Evolutionary conservation across 805 yeast species (phyloP).

Genomic region (Suhomyces pyralidae): DNA sequence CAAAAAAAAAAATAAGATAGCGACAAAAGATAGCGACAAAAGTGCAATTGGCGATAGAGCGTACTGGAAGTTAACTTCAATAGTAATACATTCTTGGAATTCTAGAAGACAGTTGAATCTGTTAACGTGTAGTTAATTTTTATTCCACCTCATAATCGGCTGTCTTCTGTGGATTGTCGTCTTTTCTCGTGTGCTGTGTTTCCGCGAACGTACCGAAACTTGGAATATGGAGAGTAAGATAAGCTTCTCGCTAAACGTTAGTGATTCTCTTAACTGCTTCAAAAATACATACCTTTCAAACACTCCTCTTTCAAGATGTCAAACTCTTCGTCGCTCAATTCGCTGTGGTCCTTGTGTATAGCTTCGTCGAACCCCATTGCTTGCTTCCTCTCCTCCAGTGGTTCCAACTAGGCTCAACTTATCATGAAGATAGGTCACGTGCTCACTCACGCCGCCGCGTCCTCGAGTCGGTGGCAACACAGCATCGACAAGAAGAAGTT

Average conservation of each 20-base stretch:
- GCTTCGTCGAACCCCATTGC: neutral
- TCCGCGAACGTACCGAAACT: slow-evolving; percentile 45
- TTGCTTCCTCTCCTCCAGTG: neutral
- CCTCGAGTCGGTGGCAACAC: slow-evolving; percentile 3
- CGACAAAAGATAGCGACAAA: neutral
- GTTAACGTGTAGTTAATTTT: neutral
- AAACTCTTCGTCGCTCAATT: slow-evolving; percentile 21
- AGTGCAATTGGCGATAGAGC: neutral
- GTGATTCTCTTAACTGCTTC: slow-evolving; percentile 5
- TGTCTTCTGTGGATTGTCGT: neutral
- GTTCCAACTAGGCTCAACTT: neutral
- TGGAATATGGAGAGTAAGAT: slow-evolving; percentile 71
- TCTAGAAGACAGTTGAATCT: neutral
- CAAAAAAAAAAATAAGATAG: neutral
- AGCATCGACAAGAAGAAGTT: neutral
- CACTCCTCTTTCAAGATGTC: slow-evolving; percentile 23
- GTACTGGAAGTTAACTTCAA: neutral
- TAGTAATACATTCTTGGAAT: neutral
- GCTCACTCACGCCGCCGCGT: neutral
- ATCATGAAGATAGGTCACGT: neutral
- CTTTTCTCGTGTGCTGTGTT: neutral
- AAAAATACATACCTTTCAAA: slow-evolving; percentile 20
- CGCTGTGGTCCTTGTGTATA: slow-evolving; percentile 12
- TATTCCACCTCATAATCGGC: neutral
- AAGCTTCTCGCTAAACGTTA: slow-evolving; percentile 43